These are phyloP conservation scores for Trypanosoma congolense DNA, from an alignment of 208 protist genomes.

Conservation along the genomic window DNA sequence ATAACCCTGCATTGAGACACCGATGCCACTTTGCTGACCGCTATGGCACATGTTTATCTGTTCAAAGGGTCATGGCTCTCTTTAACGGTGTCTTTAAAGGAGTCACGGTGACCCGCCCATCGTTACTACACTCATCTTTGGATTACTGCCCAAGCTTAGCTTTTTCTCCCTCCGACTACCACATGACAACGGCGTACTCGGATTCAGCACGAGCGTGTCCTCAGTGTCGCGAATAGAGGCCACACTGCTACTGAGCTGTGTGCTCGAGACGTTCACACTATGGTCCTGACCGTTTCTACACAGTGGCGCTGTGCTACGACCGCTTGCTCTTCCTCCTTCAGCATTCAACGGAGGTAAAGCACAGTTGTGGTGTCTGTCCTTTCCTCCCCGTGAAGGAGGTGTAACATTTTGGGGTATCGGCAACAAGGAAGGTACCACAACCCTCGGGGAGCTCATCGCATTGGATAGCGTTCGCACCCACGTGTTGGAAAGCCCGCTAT, in stretches of 20 bases:
- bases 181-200: background rate
- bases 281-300: background rate
- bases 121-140: background rate
- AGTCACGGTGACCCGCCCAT: background rate
- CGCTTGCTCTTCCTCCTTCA: background rate
- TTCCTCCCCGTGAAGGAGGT: background rate
- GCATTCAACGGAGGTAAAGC: constrained; percentile 3
- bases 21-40: background rate
- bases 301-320: background rate
- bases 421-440: constrained; percentile 15
- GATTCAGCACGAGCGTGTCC: background rate
- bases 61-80: background rate
- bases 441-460: constrained; percentile 6
- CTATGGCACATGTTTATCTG: background rate
- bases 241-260: background rate
- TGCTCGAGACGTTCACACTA: too few relatives aligned
- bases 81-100: background rate
- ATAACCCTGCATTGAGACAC: background rate
- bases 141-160: background rate
- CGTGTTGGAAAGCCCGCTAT: constrained; percentile 12
- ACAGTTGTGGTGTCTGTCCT: background rate
- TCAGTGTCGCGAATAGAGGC: constrained; percentile 10
- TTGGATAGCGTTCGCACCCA: background rate
- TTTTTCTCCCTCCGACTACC: background rate
- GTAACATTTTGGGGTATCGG: background rate